Evolutionary conservation across 2,329 filamentous ascomycete species (phyloP).

Genomic region (Cadophora gregata): DNA sequence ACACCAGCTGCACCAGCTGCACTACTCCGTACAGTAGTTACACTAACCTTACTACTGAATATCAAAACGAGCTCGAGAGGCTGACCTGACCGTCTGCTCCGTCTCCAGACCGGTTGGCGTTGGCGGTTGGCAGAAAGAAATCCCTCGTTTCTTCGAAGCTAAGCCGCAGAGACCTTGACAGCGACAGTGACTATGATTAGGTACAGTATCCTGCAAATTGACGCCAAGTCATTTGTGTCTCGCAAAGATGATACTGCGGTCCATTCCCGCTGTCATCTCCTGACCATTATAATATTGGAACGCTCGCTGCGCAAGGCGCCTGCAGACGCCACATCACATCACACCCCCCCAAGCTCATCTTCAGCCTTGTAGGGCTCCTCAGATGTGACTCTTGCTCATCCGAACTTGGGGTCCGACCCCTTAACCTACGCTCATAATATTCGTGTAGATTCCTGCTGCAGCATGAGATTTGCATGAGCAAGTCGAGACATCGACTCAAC

Average conservation of each 20-base stretch:
- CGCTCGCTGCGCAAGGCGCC: background rate
- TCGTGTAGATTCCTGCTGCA: background rate
- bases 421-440: background rate
- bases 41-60: too few relatives aligned
- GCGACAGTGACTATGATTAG: too few relatives aligned
- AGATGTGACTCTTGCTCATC: conserved; percentile 5
- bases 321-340: conserved; percentile 4
- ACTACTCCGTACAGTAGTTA: too few relatives aligned
- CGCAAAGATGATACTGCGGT: background rate
- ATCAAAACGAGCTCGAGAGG: background rate
- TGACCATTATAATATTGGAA: background rate
- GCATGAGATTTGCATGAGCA: background rate
- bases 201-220: background rate
- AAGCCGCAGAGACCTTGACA: background rate
- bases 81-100: too few relatives aligned
- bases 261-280: background rate
- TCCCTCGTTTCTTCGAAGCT: background rate
- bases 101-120: background rate
- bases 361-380: conserved; percentile 10
- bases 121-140: too few relatives aligned
- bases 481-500: background rate
- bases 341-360: background rate
- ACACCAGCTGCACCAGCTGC: too few relatives aligned
- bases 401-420: background rate
- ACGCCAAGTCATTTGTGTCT: background rate